Conservation (phyloP, 768 basidiomycete genomes). For the Russula emetica region DNA sequence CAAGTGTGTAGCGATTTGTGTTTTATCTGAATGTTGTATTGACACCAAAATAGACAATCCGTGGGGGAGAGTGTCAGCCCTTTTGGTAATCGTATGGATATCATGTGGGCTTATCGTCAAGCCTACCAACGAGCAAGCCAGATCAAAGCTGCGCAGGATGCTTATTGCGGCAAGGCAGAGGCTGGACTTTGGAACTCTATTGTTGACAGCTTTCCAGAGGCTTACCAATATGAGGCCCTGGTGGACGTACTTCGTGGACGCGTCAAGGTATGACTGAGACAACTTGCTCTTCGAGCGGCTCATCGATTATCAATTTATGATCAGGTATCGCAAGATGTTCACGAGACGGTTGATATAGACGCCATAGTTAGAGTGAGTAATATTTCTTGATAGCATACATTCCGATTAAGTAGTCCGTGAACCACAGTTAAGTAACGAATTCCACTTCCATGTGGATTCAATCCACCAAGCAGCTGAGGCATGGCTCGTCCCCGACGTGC, state of each 20-base stretch:
- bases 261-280: conserved; percentile 57
- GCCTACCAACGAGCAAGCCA: conserved; percentile 74
- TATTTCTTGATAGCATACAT: neutral
- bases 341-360: conserved; percentile 74
- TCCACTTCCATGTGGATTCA: conserved; percentile 71
- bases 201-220: conserved; percentile 58
- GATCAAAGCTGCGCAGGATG: conserved; percentile 65
- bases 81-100: conserved; percentile 59
- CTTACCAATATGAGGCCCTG: conserved; percentile 65
- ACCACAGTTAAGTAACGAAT: conserved; percentile 71
- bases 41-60: conserved; percentile 35
- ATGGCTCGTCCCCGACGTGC: conserved; percentile 71
- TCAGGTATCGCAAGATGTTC: conserved; percentile 63
- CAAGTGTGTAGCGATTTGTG: conserved; percentile 47
- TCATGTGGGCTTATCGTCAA: conserved; percentile 70
- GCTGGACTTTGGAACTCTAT: conserved; percentile 40
- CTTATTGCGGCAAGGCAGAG: conserved; percentile 61
- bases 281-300: neutral
- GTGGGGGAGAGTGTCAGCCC: conserved; percentile 17
- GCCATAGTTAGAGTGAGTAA: conserved; percentile 59
- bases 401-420: neutral
- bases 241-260: conserved; percentile 82
- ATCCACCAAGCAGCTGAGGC: conserved; percentile 81
- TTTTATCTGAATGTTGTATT: conserved; percentile 1
- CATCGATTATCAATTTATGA: neutral